Evolutionary conservation across 2,329 filamentous ascomycete genomes (phyloP).

Genomic region (Lasiodiplodia theobromae): DNA sequence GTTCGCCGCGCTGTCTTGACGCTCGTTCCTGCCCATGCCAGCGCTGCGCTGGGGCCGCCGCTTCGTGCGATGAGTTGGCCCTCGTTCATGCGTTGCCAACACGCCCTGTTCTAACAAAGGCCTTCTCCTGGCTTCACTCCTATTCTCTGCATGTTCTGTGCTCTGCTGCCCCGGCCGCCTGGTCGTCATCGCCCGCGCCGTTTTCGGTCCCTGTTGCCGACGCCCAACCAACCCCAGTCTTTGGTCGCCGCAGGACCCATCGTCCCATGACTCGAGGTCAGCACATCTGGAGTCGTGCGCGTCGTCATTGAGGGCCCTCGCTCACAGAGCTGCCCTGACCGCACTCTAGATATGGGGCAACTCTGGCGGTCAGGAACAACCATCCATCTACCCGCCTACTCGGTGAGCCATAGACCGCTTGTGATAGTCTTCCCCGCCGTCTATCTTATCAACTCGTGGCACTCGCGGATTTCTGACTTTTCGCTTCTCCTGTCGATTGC

Average conservation of each 20-base stretch:
- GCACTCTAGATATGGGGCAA: constrained; percentile 16
- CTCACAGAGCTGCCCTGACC: constrained; percentile 1
- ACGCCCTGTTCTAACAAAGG: background rate
- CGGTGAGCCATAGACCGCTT: constrained; percentile 13
- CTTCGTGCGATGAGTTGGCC: constrained; percentile 14
- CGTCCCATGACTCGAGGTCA: constrained; percentile 9
- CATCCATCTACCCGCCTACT: constrained; percentile 7
- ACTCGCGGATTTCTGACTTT: background rate
- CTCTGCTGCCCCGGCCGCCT: constrained; percentile 6
- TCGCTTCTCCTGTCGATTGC: constrained; percentile 20
- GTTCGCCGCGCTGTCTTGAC: background rate
- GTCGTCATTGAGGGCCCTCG: constrained; percentile 8
- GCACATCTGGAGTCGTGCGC: constrained; percentile 2
- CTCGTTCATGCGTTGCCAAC: constrained; percentile 7
- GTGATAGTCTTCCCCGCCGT: constrained; percentile 8
- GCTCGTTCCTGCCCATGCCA: background rate
- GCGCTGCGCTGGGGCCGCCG: background rate
- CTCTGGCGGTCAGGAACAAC: constrained; percentile 20
- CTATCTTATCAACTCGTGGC: constrained; percentile 8
- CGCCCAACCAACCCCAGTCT: constrained; percentile 15
- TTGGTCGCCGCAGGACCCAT: background rate
- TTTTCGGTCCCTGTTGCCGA: constrained; percentile 19
- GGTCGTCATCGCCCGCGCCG: constrained; percentile 14
- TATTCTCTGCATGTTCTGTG: constrained; percentile 24
- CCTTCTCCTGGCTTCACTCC: constrained; percentile 19